phyloP scores from a whole-genome alignment of 2,329 filamentous ascomycete species.

The Cladorrhinum sp. region DNA sequence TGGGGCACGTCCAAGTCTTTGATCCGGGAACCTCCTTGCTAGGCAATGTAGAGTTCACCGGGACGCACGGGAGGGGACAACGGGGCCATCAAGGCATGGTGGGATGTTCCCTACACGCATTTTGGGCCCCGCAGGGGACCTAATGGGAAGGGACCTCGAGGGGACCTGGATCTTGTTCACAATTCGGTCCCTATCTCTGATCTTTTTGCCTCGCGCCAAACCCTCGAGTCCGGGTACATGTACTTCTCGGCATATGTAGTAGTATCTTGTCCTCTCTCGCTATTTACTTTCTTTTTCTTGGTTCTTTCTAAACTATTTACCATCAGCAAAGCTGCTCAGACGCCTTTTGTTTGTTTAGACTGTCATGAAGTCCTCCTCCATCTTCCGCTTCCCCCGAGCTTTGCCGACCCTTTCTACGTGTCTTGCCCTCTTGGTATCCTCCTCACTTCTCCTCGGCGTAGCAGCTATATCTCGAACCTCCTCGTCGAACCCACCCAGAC shows the following conservation, averaged over 20 bases:
- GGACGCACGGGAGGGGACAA: neutral
- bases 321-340: neutral
- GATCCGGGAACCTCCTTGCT: constrained; percentile 1
- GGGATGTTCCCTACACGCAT: neutral
- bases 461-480: constrained; percentile 2
- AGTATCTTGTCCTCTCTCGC: neutral
- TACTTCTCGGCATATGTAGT: neutral
- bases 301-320: too few relatives aligned
- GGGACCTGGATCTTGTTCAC: neutral
- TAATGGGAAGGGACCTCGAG: neutral
- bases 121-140: neutral
- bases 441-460: constrained; percentile 6
- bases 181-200: neutral
- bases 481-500: neutral
- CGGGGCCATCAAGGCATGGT: neutral
- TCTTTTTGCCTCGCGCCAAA: neutral
- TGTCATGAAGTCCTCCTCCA: constrained; percentile 8
- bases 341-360: neutral
- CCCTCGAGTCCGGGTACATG: neutral
- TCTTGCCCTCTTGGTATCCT: constrained; percentile 7
- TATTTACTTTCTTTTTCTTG: neutral
- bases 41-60: neutral
- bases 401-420: constrained; percentile 1
- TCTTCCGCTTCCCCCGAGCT: neutral
- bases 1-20: neutral